Evolutionary conservation across 192 early-diverging fungal genomes (phyloP), one percentile per base, ranked within the genome.

Genomic region (Ambispora gerdemannii): DNA sequence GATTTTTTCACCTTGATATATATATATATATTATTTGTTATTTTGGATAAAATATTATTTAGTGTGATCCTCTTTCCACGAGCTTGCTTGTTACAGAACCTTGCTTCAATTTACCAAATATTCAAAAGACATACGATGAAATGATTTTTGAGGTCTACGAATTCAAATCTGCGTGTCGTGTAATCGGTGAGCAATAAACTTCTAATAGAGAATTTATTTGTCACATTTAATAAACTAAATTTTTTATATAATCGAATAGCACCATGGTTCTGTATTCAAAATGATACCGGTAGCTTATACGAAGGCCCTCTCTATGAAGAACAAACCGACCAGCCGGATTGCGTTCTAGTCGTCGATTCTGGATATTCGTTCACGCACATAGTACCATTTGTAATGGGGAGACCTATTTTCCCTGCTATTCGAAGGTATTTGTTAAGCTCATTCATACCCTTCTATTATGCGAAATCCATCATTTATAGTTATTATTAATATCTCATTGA

Each of bases 61-160:
- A 87, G 82, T 84, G 81, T 63, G 78, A 85, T 22, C 85, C 93
- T 15, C 38, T 66, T 25, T 78, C 85, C 17, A 89, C 88, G 1
- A 77, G 74, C 8, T 73, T 95, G 15, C 30, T 90, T 6, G 58
- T 93, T 20, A 91, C 90, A 3, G 92, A 95, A 55, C 93, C 93
- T 19, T 82, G 82, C 50, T 87, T 93, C 69, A 95, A 95, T 76
- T 80, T 95, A 49, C 82, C 81, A 11, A 85, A 80, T 56, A 84
- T 93, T 50, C 88, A 87, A 60, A 75, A 84, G 17, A 73, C 79
- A 4, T 89, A 87, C 71, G 92, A 95, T 75, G 90, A 95, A 79
- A 83, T 95, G 3, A 75, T 92, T 11, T 95, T 92, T 81, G 93
- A 95, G 74, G 91, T 91, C 74, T 93, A 91, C 65, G 82, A 83